These are phyloP conservation scores for Fimicolochytrium jonesii DNA, from an alignment of 192 early-diverging fungal species.

Conservation along the genomic window DNA sequence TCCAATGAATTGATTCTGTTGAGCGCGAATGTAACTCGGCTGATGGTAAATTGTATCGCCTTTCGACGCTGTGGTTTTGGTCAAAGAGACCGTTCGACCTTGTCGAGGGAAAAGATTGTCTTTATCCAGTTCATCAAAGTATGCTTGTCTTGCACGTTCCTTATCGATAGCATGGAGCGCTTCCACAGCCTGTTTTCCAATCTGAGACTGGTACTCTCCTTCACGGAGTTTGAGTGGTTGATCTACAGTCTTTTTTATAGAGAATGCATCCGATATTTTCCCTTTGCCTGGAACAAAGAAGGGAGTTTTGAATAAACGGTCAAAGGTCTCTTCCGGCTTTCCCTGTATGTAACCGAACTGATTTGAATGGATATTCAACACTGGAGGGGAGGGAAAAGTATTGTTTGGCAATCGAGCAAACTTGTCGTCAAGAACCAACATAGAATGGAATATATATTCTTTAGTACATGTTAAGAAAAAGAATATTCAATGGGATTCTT, in stretches of 20 bases:
- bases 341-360: neutral
- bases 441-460: too few relatives aligned
- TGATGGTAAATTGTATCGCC: neutral
- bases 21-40: neutral
- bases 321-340: neutral
- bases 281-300: slow-evolving; percentile 4
- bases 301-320: neutral
- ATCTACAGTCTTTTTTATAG: neutral
- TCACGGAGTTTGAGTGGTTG: neutral
- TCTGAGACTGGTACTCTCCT: neutral
- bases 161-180: slow-evolving; percentile 1
- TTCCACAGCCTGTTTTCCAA: neutral
- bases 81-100: neutral
- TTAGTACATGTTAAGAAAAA: too few relatives aligned
- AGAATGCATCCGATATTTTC: neutral
- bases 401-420: too few relatives aligned
- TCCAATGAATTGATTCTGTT: slow-evolving; percentile 6
- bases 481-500: too few relatives aligned
- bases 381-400: too few relatives aligned
- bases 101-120: slow-evolving; percentile 1
- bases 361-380: neutral
- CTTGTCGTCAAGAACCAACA: too few relatives aligned
- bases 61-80: neutral
- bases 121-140: slow-evolving; percentile 4
- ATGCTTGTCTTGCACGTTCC: neutral